Base-by-base conservation (phyloP, 305 asterid species). In the Fraxinus dipetala region DNA sequence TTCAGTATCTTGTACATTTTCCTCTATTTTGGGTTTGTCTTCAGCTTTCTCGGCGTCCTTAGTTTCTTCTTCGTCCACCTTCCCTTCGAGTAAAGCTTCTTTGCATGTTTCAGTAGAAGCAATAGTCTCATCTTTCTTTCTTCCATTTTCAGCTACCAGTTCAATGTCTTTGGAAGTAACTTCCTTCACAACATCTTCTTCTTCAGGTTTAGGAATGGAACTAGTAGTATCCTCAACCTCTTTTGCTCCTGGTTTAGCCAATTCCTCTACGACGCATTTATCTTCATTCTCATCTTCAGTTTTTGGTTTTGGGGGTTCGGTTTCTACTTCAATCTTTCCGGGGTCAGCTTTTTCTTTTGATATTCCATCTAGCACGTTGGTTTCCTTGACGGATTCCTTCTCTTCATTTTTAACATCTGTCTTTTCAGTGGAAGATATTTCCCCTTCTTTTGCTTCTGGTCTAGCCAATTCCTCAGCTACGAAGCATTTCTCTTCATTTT, bases 101-200 rank as follows among this genome's bases (percentile, higher is more conserved):
- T 69, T 31, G 40, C 10, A 69, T 5, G 75, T 28, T 14, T 69
- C 75, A 14, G 75, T 31, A 16, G 75, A 69, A 30, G 38, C 75
- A 30, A 69, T 69, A 28, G 75, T 69, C 40, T 69, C 89, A 10
- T 83, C 83, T 51, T 79, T 69, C 8, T 36, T 34, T 16, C 30
- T 77, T n/a, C 72, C 89, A 70, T 63, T 81, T 36, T 84, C 88
- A 7, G 67, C 76, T 28, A 84, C 85, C 54, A 45, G 69, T 72
- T 86, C 86, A 77, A 80, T 72, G 36, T 84, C 90, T 83, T 83
- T 85, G 18, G 90, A 77, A 20, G 81, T 61, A 30, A 83, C 87
- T 69, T 86, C 89, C 20, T 79, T 85, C 84, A 83, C 87, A 30
- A 38, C 72, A 32, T 48, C 70, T 61, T 81, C 79, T 43, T 84